Conservation (phyloP, 2,329 filamentous ascomycete genomes). For the Byssoonygena ceratinophila region DNA sequence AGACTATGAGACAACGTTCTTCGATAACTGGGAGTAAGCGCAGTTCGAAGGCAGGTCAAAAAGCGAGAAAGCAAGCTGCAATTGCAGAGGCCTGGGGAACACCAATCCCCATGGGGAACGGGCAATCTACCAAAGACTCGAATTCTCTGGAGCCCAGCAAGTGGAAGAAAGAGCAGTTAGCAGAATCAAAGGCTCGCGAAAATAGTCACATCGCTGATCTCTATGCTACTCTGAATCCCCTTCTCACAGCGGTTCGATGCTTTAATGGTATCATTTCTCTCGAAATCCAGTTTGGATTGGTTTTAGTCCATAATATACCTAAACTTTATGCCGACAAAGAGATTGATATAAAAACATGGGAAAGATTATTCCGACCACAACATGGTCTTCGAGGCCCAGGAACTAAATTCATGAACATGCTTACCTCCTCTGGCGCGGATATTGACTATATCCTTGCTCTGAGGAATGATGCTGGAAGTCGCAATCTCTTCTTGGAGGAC, state of each 20-base stretch:
- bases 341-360: constrained; percentile 23
- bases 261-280: constrained; percentile 30
- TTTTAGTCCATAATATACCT: constrained; percentile 25
- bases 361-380: constrained; percentile 25
- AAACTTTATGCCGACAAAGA: constrained; percentile 17
- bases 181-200: constrained; percentile 11
- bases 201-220: constrained; percentile 20
- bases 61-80: constrained; percentile 22
- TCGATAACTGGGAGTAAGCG: constrained; percentile 15
- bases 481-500: constrained; percentile 21
- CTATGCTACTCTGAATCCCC: constrained; percentile 23
- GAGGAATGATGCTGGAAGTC: constrained; percentile 19
- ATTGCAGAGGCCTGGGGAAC: constrained; percentile 25
- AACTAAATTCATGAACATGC: constrained; percentile 28
- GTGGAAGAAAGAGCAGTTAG: constrained; percentile 13
- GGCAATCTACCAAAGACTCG: not conserved
- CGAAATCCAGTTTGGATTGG: constrained; percentile 31
- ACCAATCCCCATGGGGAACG: not conserved
- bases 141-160: constrained; percentile 8
- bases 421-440: constrained; percentile 34
- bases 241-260: constrained; percentile 26
- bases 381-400: constrained; percentile 22
- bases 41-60: constrained; percentile 16
- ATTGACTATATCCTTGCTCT: constrained; percentile 32
- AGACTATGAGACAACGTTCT: constrained; percentile 26